A percentile compares a stretch with the other conserved stretches of the same genome.
phyloP scores from a whole-genome alignment of 257 asterid species.

The Rehmannia glutinosa region DNA sequence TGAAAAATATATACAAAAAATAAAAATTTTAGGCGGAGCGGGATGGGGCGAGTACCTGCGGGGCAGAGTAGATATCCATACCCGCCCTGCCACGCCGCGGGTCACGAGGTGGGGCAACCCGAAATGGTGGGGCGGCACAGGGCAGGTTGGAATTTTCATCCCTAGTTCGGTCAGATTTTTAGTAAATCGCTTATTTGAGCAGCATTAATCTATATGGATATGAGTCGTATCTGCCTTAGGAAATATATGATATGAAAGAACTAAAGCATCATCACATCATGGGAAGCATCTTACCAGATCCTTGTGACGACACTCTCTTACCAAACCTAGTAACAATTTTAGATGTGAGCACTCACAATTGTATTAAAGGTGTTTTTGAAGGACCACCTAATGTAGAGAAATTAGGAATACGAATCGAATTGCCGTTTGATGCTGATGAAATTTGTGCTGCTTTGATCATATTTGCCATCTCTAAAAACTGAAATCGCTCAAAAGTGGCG shows the following conservation, averaged over 20 bases:
- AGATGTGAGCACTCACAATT: not conserved
- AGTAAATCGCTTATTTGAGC: too few species aligned
- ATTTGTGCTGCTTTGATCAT: not conserved
- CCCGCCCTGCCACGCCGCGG: too few species aligned
- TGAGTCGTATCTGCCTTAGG: not conserved
- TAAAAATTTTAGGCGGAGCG: too few species aligned
- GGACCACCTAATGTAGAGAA: not conserved
- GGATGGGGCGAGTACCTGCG: too few species aligned
- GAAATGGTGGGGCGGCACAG: too few species aligned
- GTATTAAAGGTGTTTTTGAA: not conserved
- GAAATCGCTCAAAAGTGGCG: not conserved
- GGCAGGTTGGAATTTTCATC: too few species aligned
- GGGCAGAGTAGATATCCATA: too few species aligned
- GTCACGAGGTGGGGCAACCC: too few species aligned
- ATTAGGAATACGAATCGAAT: not conserved
- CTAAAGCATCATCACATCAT: constrained; percentile 2
- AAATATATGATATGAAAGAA: constrained; percentile 3
- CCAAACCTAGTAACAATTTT: not conserved
- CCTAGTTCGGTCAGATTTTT: too few species aligned
- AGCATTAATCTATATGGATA: not conserved
- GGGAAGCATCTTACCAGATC: not conserved
- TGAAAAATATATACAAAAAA: too few species aligned
- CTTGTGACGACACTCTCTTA: not conserved
- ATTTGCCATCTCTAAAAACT: not conserved
- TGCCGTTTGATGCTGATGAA: not conserved